Conservation (phyloP, 2,329 filamentous ascomycete species). For the Pseudogymnoascus sp. region DNA sequence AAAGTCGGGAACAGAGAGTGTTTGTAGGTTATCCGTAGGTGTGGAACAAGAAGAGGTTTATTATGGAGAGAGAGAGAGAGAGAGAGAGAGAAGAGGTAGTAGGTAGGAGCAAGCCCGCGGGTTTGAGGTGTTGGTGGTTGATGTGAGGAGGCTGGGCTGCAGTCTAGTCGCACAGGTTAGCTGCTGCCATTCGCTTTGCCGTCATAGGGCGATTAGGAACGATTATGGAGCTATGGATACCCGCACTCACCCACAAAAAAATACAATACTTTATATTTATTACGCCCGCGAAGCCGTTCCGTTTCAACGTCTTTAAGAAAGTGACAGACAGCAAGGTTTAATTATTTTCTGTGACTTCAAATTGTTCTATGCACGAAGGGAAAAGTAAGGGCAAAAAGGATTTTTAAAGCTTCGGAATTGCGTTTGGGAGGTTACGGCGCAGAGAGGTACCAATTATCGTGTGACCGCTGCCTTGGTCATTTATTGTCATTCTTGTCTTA, state of each 20-base stretch:
- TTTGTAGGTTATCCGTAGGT: neutral
- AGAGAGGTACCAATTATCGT: neutral
- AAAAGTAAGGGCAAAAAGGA: neutral
- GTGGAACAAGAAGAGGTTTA: neutral
- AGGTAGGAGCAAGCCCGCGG: neutral
- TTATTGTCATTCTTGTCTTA: slow-evolving; percentile 6
- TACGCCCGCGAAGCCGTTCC: neutral
- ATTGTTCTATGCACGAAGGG: neutral
- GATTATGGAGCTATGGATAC: slow-evolving; percentile 5
- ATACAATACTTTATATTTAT: neutral
- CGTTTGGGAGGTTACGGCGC: neutral
- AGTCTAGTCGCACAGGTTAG: slow-evolving; percentile 5
- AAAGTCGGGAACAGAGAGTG: neutral
- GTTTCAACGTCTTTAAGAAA: neutral
- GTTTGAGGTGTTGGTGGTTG: slow-evolving; percentile 3
- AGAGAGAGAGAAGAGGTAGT: neutral
- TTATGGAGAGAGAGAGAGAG: neutral
- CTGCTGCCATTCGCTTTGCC: slow-evolving; percentile 3
- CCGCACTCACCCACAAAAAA: slow-evolving; percentile 6
- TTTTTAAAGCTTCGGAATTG: neutral
- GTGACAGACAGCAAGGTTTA: neutral
- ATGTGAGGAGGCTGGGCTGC: slow-evolving; percentile 4
- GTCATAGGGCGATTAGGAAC: slow-evolving; percentile 7
- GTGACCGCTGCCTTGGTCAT: slow-evolving; percentile 2
- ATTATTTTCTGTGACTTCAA: neutral